These are phyloP conservation scores for Mycena vitilis DNA, from an alignment of 768 basidiomycete species.

Conservation along the genomic window DNA sequence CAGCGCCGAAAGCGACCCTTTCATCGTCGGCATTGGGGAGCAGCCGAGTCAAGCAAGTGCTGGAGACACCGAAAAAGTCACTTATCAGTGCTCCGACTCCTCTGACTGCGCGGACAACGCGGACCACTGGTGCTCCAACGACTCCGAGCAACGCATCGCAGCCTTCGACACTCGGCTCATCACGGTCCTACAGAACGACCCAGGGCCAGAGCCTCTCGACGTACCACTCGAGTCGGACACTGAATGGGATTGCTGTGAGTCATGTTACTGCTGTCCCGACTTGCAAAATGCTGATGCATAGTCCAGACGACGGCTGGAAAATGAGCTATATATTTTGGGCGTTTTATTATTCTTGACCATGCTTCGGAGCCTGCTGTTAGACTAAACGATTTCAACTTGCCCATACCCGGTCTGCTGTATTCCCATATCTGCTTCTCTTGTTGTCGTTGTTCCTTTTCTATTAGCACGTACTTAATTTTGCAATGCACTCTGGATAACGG, in stretches of 20 bases:
- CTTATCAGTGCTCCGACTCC: constrained; percentile 91
- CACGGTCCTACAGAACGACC: constrained; percentile 75
- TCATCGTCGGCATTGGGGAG: constrained; percentile 69
- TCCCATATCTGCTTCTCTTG: constrained; percentile 35
- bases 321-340: constrained; percentile 35
- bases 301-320: constrained; percentile 35
- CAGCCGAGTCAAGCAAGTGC: constrained; percentile 63
- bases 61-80: constrained; percentile 88
- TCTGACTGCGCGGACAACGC: constrained; percentile 79
- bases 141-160: constrained; percentile 70
- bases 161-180: constrained; percentile 66
- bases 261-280: neutral
- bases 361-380: constrained; percentile 27
- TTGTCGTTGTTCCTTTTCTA: constrained; percentile 34
- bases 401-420: constrained; percentile 36
- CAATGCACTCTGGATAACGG: constrained; percentile 25
- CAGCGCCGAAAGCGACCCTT: constrained; percentile 64
- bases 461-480: constrained; percentile 36
- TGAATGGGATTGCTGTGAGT: constrained; percentile 78
- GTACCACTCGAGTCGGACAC: constrained; percentile 81
- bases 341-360: constrained; percentile 40
- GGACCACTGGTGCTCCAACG: constrained; percentile 64
- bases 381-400: constrained; percentile 33
- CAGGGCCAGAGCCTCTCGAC: constrained; percentile 77
- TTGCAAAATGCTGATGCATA: neutral